A percentile compares a stretch with the other conserved stretches of the same genome.
These are phyloP conservation scores for Stephanocyclus meneghinianus DNA, from an alignment of 352 stramenopile genomes.

Conservation along the genomic window DNA sequence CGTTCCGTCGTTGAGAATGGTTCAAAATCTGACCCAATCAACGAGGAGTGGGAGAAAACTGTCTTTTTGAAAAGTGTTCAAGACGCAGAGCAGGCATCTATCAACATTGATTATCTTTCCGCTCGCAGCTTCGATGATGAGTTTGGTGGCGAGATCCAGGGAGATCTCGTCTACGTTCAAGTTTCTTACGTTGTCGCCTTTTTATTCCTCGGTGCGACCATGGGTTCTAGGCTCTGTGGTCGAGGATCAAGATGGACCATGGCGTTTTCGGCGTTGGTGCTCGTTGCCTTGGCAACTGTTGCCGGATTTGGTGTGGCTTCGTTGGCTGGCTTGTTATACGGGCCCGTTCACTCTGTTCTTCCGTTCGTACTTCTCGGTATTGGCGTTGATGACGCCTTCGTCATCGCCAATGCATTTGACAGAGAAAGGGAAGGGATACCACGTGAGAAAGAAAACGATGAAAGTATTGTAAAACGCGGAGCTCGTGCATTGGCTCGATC, in stretches of 20 bases:
- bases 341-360: constrained; percentile 64
- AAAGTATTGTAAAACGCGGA: constrained; percentile 39
- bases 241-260: constrained; percentile 38
- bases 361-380: constrained; percentile 81
- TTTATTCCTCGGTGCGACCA: constrained; percentile 59
- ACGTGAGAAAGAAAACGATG: constrained; percentile 49
- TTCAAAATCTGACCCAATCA: constrained; percentile 43
- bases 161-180: constrained; percentile 56
- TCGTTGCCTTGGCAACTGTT: constrained; percentile 60
- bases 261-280: constrained; percentile 14
- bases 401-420: constrained; percentile 79
- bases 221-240: constrained; percentile 54
- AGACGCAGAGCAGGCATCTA: neutral
- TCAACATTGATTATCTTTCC: constrained; percentile 45
- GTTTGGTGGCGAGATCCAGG: constrained; percentile 57
- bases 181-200: constrained; percentile 65
- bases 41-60: constrained; percentile 58
- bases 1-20: constrained; percentile 43
- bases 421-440: constrained; percentile 59
- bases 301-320: constrained; percentile 69
- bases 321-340: constrained; percentile 52
- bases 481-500: constrained; percentile 48
- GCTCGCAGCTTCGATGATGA: constrained; percentile 53
- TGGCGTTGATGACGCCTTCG: constrained; percentile 80
- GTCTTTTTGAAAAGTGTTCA: constrained; percentile 44